Base-by-base conservation (phyloP, 2,329 filamentous ascomycete genomes). In the Arthrobotrys sinensis region DNA sequence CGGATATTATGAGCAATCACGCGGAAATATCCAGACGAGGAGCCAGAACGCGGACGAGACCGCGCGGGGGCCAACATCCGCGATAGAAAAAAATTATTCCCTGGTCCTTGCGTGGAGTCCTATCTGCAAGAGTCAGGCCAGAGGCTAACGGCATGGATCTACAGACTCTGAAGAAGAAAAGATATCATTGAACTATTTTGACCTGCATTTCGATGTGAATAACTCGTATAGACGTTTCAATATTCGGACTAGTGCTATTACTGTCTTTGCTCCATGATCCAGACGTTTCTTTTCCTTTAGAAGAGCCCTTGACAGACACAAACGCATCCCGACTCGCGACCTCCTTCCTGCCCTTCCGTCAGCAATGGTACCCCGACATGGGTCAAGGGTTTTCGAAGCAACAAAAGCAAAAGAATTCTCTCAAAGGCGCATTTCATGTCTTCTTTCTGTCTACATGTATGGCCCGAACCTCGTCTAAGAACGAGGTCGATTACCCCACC, bases 221-320 rank as follows among this genome's bases (percentile, higher is more conserved):
- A 8, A 24, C 53, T 71, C 67, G 67, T 71, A 64, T 48, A 45
- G 53, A 28, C 43, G 67, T 71, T 71, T 71, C 67, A 71, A 60
- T 64, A 60, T 40, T 60, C 24, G 55, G 55, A 36, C 16, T 21
- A 19, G 52, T 40, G 16, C 40, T 60, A 43, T 43, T 60, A 19
- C 6, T n/a, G 1, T 24, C 7, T 48, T 48, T 48, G 1, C 12
- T 48, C 12, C 1, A 34, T 67, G 12, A 14, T 60, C 66, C 11
- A 24, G 16, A 19, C 8, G 19, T 50, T 32, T 40, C 38, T 40
- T 52, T 71, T 57, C 53, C 36, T 38, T 28, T 1, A 3, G 40
- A 32, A 3, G 12, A 7, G 11, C 14, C 4, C 21, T 28, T 4
- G 24, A 28, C 24, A 16, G 43, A 10, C 43, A 52, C n/a, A 48